Evolutionary conservation across 78 protist genomes (phyloP), one percentile per base, ranked within the genome.

Genomic region (Monosiga brevicollis): DNA sequence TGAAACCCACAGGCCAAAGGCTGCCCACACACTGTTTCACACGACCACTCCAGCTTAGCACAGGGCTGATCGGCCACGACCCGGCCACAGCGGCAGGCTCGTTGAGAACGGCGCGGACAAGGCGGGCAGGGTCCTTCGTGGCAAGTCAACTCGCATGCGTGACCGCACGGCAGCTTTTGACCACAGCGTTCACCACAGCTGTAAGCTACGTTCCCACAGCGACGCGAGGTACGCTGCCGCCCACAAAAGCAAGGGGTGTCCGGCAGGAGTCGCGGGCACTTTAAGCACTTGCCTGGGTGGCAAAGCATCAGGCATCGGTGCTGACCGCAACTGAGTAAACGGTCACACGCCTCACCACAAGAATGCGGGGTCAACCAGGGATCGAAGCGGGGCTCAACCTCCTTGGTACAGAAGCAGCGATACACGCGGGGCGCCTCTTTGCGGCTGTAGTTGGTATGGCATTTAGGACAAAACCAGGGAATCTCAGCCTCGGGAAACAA

Each of bases 231-330:
- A 32, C 9, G 1, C 10, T 2, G 1, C 54, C 3, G 1, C 39
- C 76, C 76, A 26, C 83, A 80, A 43, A 1, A 38, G 76, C 83
- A 80, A 22, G 74, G 26, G 70, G 9, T 0, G 74, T 10, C 40
- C n/a, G n/a, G n/a, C 20, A 29, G 37, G 54, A 35, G 34, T 38
- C 25, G 34, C 25, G 55, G 54, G 76, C 83, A 80, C 49, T 75
- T 75, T 2, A 76, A 76, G 72, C 83, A 80, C 42, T 75, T 42
- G 49, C 83, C 83, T 15, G 83, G 83, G 54, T 80, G 83, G 76
- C 83, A 80, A 24, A 36, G 76, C 54, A 80, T 0, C 36, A 39
- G 11, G 43, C 83, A 80, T 1, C 36, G 35, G 76, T 80, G 83
- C 42, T n/a, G 41, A 80, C 83, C 54, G 26, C 76, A 24, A 2